Base-by-base conservation (phyloP, 2,329 filamentous ascomycete genomes). In the Colletotrichum tofieldiae region DNA sequence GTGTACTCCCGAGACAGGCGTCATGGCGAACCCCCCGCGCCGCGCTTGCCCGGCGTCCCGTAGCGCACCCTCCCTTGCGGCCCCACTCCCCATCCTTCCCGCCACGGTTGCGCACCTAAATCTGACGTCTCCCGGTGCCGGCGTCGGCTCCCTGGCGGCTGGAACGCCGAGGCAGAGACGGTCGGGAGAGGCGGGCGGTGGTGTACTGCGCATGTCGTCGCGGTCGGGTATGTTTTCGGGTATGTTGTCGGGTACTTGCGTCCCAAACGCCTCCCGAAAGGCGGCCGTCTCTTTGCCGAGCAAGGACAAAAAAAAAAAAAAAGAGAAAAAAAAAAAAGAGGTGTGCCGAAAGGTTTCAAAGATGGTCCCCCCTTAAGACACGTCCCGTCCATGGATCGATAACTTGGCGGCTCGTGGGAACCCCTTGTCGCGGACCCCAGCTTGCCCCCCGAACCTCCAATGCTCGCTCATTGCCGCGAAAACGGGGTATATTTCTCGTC, bases 21-120 rank as follows among this genome's bases (percentile, higher is more conserved):
- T 20, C 56, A 43, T 43, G 26, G 37, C 23, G 23, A 26, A 32
- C 26, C 37, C 32, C n/a, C 16, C 32, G 23, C 32, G 23, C 26
- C 23, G 49, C 39, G 39, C 45, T 26, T 54, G 43, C 26, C 60
- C 66, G 52, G 59, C 49, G 56, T 39, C 20, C 35, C 52, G 18
- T 14, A 14, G 39, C 37, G 61, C 23, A 9, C 32, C 39, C 52
- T 37, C 55, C 67, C 55, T 67, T 49, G 49, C 63, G 67, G 67
- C 67, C 63, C 67, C 67, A 67, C 63, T 39, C 35, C 23, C 23
- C 39, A 51, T 56, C 67, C 62, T 64, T 58, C 37, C 37, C 67
- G 37, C 51, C 26, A n/a, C 37, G 43, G 37, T 58, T 45, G 55
- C 6, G 47, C 37, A 61, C 63, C 26, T 51, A 71, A 67, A 67